Evolutionary conservation across 441 rosid genomes (phyloP).

Genomic region (Metrosideros polymorpha): DNA sequence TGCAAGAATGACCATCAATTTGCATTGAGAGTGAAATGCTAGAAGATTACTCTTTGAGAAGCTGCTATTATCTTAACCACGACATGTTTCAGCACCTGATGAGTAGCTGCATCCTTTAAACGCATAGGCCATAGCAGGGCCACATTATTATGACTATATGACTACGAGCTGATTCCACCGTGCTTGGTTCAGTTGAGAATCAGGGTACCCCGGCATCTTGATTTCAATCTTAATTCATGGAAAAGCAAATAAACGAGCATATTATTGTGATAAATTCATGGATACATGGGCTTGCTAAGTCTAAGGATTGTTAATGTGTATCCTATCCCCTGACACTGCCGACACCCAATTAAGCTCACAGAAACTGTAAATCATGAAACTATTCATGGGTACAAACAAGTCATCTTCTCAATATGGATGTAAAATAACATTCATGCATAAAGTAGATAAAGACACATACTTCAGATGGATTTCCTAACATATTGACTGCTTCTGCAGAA

Average conservation of each 20-base stretch:
- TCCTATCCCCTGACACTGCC: background rate
- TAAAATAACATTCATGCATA: background rate
- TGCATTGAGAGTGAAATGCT: background rate
- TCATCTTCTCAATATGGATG: background rate
- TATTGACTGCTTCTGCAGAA: constrained; percentile 4
- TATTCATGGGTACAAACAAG: background rate
- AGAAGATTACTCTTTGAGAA: background rate
- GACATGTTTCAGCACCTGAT: background rate
- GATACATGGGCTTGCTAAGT: background rate
- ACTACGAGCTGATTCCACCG: background rate
- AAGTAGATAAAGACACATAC: background rate
- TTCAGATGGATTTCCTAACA: constrained; percentile 7
- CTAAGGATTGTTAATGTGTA: background rate
- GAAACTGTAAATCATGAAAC: background rate
- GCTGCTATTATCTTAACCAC: background rate
- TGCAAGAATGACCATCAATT: background rate
- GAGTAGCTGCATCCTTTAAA: background rate
- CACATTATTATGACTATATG: background rate
- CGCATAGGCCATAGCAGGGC: background rate
- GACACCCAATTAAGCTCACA: background rate
- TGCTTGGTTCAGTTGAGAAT: background rate
- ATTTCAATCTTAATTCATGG: background rate
- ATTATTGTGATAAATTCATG: background rate
- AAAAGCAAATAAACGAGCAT: background rate
- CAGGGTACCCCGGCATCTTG: background rate